Percentiles rank a stretch among this genome's conserved stretches.
phyloP scores from a whole-genome alignment of 305 asterid species.

The Fraxinus dipetala region DNA sequence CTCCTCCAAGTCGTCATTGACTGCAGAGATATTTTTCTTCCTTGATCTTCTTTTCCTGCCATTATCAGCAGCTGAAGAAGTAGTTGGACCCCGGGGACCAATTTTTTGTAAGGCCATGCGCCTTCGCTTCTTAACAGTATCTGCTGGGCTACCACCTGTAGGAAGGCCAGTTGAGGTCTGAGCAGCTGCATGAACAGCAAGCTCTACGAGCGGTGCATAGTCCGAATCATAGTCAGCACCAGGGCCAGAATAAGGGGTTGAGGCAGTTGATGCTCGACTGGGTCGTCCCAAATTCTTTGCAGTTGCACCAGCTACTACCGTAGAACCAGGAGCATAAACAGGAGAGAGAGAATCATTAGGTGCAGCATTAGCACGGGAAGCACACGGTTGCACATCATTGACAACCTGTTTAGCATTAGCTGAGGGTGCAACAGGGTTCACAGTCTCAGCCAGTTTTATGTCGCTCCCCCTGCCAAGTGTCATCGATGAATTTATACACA shows the following conservation, averaged over 20 bases:
- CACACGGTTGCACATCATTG: conserved; percentile 25
- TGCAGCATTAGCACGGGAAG: conserved; percentile 15
- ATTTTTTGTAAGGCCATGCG: conserved; percentile 62
- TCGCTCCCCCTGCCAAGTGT: conserved; percentile 53
- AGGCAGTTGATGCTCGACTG: conserved; percentile 42
- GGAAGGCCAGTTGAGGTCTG: conserved; percentile 37
- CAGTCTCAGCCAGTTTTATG: conserved; percentile 63
- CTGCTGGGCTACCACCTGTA: conserved; percentile 70
- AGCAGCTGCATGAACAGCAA: conserved; percentile 35
- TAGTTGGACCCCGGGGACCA: conserved; percentile 56
- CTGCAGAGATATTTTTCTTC: conserved; percentile 37
- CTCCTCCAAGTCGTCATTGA: conserved; percentile 32
- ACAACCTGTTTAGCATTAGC: conserved; percentile 31
- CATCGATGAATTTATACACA: conserved; percentile 23
- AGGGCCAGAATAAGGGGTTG: conserved; percentile 45
- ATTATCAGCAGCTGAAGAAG: conserved; percentile 45
- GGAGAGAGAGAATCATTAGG: conserved; percentile 29
- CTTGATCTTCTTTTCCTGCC: conserved; percentile 33
- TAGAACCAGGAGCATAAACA: conserved; percentile 27
- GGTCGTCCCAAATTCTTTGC: conserved; percentile 50
- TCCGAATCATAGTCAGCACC: conserved; percentile 54
- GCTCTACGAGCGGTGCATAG: conserved; percentile 47
- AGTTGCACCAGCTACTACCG: conserved; percentile 31
- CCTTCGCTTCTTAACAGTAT: conserved; percentile 86
- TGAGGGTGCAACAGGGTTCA: conserved; percentile 39